Base-by-base conservation (phyloP, 306 rosid genomes). In the Acacia crassicarpa region DNA sequence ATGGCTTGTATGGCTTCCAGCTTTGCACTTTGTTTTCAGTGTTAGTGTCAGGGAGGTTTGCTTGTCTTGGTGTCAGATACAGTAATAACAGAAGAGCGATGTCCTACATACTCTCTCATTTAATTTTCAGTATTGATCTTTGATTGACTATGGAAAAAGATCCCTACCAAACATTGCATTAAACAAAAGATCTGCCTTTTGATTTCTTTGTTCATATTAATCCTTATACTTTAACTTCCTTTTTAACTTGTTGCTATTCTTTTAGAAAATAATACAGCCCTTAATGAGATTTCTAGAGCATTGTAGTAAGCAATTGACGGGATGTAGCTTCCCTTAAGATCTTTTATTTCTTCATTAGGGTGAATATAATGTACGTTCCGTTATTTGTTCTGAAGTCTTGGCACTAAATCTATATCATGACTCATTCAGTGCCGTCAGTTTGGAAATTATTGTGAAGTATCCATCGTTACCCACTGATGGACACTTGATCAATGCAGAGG, bases 51-150 rank as follows among this genome's bases (percentile, higher is more conserved):
- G 76, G 69, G 83, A 76, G 44, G 51, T 61, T 83, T 75, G 46
- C 53, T 46, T 69, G 77, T 63, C 23, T 85, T 69, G 83, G 82
- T 65, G 48, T 86, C 41, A 65, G 68, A 65, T 77, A 77, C 70
- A 80, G 77, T 51, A 90, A 92, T 92, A 92, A 92, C 70, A 3
- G 74, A 79, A 79, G 83, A 85, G 91, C 43, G 77, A 72, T 85
- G 79, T 61, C 56, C 66, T 74, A 22, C 61, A 33, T 41, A 75
- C 83, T 61, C 85, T 54, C 58, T 33, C 67, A 66, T 77, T 70
- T 46, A 16, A 30, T 68, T 76, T 69, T 19, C 84, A 74, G 45
- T 75, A 75, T 78, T 49, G 30, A 20, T 62, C 65, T 74, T 67
- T 74, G 27, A 67, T 48, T 49, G 40, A 74, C 67, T 45, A 59